Evolutionary conservation across 257 asterid species (phyloP), one percentile per base, ranked within the genome.

Genomic region (Penstemon eatonii): DNA sequence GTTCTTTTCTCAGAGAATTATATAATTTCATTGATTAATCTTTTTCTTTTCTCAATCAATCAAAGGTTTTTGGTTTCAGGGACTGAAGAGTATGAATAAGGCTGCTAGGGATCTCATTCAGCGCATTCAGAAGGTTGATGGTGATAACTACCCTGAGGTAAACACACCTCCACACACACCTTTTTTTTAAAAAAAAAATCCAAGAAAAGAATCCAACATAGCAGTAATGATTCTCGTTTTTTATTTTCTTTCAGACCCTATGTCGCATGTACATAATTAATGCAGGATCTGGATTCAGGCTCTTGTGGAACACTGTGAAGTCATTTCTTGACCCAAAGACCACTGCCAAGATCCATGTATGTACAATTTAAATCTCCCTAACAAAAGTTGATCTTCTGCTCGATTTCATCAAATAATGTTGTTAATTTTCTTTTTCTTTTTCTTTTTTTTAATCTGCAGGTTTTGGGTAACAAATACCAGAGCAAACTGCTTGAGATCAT

Each of bases 291-390:
- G 99, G 99, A 60, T 94, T 91, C 72, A 87, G 98, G 91, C 89
- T 94, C 73, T 78, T 91, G 81, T 94, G 99, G 99, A 89, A 83
- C 89, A 91, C 96, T 0, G 86, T 94, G 54, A 94, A 94, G 81
- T 86, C 96, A 10, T 94, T 94, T 79, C 97, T 94, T 59, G 97
- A 94, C 78, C 96, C 99, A 5, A 94, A 94, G 76, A 94, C 97
- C 83, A 91, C 99, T 11, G 82, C 96, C 55, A 94, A 94, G 87
- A 91, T 94, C 65, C 80, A 94, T 73, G 99, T 92, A 74, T 76
- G 87, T 57, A 47, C 44, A 39, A 56, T 11, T 73, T 37, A 38
- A 37, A 56, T 19, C 10, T 57, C 51, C 49, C 36, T 6, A 8
- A 56, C 8, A 45, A 8, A 19, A 37, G 71, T 4, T 25, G 18